A percentile compares a stretch with the other conserved stretches of the same genome.
Evolutionary conservation across 441 rosid genomes (phyloP).

Genomic region (Omphalea diandra): DNA sequence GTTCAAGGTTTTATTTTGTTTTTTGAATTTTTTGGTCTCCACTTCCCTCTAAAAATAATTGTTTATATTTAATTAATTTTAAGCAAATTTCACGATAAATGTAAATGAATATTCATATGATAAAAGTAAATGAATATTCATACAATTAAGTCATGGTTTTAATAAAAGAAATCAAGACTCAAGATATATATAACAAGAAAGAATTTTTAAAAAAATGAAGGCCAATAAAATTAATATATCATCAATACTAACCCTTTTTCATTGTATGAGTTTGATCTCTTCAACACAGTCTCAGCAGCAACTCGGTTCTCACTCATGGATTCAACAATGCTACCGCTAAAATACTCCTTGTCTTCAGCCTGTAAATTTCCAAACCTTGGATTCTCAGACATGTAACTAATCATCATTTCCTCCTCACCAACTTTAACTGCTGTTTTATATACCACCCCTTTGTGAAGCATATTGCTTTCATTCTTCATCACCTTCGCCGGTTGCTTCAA

Average conservation of each 20-base stretch:
- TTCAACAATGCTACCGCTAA: slow-evolving; percentile 85
- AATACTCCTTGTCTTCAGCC: slow-evolving; percentile 77
- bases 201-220: too few species aligned
- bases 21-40: too few species aligned
- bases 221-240: too few species aligned
- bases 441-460: slow-evolving; percentile 54
- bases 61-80: too few species aligned
- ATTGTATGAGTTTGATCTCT: slow-evolving; percentile 73
- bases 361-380: slow-evolving; percentile 89
- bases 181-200: too few species aligned
- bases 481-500: slow-evolving; percentile 24
- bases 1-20: too few species aligned
- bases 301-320: slow-evolving; percentile 49
- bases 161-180: too few species aligned
- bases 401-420: slow-evolving; percentile 51
- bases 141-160: too few species aligned
- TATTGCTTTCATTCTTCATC: slow-evolving; percentile 21
- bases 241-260: slow-evolving; percentile 55
- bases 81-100: too few species aligned
- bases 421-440: slow-evolving; percentile 43
- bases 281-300: slow-evolving; percentile 38
- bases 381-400: slow-evolving; percentile 81
- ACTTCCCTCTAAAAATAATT: too few species aligned
- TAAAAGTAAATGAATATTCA: too few species aligned
- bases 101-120: too few species aligned